Percentiles rank a stretch among this genome's conserved stretches.
Conservation (phyloP, 2,329 filamentous ascomycete species). For the Cladosporium sphaerospermum region DNA sequence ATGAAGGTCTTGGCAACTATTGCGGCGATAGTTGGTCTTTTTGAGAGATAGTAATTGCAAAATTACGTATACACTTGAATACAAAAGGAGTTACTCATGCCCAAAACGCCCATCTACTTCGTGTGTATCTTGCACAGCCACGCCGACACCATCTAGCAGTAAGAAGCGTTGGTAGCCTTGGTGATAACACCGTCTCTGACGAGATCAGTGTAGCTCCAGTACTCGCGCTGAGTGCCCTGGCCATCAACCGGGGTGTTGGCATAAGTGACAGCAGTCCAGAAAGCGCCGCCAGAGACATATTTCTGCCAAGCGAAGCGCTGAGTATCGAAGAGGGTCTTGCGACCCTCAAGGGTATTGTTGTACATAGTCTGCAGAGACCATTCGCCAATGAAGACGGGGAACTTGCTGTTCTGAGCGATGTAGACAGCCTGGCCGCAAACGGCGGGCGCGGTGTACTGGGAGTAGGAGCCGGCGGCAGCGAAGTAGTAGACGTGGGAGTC, state of each 20-base stretch:
- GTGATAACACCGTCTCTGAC: conserved; percentile 7
- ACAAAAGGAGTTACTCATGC: too few species aligned
- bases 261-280: conserved; percentile 18
- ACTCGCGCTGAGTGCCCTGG: conserved; percentile 16
- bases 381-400: conserved; percentile 33
- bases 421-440: conserved; percentile 25
- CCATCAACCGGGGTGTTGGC: conserved; percentile 14
- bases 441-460: conserved; percentile 22
- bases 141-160: not conserved
- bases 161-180: conserved; percentile 8
- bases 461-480: conserved; percentile 21
- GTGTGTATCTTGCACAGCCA: too few species aligned
- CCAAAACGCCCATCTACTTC: too few species aligned
- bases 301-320: conserved; percentile 31
- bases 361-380: conserved; percentile 30
- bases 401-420: conserved; percentile 20
- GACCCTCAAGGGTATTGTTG: conserved; percentile 28
- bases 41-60: too few species aligned
- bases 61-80: too few species aligned
- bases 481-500: conserved; percentile 31
- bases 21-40: too few species aligned
- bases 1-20: too few species aligned
- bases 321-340: conserved; percentile 28
- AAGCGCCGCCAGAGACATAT: conserved; percentile 25
- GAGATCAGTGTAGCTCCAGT: conserved; percentile 15